Percentiles rank a stretch among this genome's conserved stretches.
phyloP scores from a whole-genome alignment of 2,329 filamentous ascomycete species.

The Colletotrichum falcatum region DNA sequence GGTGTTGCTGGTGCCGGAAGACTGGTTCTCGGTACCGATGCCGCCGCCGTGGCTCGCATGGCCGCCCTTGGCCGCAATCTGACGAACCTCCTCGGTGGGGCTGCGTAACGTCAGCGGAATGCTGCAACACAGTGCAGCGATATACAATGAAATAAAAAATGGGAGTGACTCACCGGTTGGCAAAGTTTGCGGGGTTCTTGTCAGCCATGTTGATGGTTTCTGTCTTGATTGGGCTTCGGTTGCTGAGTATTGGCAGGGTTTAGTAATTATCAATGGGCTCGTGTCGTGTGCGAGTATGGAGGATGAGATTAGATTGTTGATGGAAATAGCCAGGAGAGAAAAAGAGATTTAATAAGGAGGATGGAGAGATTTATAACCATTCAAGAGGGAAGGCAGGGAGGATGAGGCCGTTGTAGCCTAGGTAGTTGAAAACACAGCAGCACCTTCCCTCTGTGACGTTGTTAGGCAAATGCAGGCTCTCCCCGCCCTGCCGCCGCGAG shows the following conservation, averaged over 20 bases:
- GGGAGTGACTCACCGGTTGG: slow-evolving; percentile 49
- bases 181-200: slow-evolving; percentile 42
- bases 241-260: background rate
- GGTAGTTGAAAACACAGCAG: background rate
- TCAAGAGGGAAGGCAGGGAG: background rate
- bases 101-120: background rate
- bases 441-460: slow-evolving; percentile 23
- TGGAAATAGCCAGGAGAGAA: background rate
- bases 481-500: slow-evolving; percentile 13
- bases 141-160: slow-evolving; percentile 51
- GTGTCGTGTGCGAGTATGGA: background rate
- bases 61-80: slow-evolving; percentile 57
- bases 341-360: background rate
- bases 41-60: slow-evolving; percentile 53
- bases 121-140: background rate
- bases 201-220: slow-evolving; percentile 47
- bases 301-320: background rate
- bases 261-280: background rate
- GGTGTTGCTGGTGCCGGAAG: slow-evolving; percentile 11
- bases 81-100: background rate
- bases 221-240: background rate
- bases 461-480: slow-evolving; percentile 15
- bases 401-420: background rate
- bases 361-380: slow-evolving; percentile 9
- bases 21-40: background rate